Evolutionary conservation across 1,284 basidiomycete genomes (phyloP).

Genomic region (Rhodotorula mucilaginosa): DNA sequence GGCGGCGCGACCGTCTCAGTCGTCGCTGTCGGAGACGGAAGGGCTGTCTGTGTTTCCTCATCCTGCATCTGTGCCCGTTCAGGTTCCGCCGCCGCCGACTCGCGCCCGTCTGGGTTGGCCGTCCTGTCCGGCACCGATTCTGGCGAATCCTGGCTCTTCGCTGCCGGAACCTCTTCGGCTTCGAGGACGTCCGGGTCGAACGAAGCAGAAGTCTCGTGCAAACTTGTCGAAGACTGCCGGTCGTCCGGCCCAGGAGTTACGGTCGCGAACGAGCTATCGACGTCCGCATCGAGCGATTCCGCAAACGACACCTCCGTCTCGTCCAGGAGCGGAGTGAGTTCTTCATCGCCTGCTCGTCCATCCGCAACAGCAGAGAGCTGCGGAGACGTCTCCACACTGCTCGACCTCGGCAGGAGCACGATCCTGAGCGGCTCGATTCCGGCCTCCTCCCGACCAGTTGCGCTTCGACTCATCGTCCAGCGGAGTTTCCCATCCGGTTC

Average conservation of each 20-base stretch:
- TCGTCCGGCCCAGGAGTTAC: background rate
- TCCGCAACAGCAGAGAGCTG: background rate
- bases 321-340: background rate
- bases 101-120: too few relatives aligned
- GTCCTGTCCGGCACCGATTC: too few relatives aligned
- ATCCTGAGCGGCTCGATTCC: too few relatives aligned
- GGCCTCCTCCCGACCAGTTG: background rate
- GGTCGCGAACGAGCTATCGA: background rate
- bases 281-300: conserved; percentile 1
- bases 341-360: background rate
- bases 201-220: background rate
- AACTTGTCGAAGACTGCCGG: background rate
- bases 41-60: background rate
- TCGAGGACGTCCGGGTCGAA: background rate
- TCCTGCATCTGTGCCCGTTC: background rate
- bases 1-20: background rate
- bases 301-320: background rate
- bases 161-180: background rate
- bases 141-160: too few relatives aligned
- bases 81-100: too few relatives aligned
- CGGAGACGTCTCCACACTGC: background rate
- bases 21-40: background rate
- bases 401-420: background rate
- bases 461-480: background rate
- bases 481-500: background rate